Evolutionary conservation across 1,139 yeast species (phyloP), one percentile per base, ranked within the genome.

Genomic region (Arxiozyma heterogenica): DNA sequence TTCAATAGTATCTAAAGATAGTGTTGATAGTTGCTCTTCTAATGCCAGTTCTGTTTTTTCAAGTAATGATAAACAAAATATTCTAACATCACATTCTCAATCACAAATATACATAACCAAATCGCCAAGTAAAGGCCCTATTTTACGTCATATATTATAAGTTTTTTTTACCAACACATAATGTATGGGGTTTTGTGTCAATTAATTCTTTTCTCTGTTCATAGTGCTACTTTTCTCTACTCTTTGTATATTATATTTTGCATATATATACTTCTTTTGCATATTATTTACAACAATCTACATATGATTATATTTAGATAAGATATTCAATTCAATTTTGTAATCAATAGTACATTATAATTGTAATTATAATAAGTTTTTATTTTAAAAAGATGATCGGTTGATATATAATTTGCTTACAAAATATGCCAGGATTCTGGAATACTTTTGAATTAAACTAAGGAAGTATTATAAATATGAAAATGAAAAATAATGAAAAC

Each of bases 391-490:
- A 20, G 17, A 46, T 34, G 43, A 46, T 46, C 39, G 30, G 38
- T 21, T 38, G 27, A 6, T 51, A 51, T 34, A 51, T 23, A 34
- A 22, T 23, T 20, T 47, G 27, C 47, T 30, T 51, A 47, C 39
- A 50, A 50, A 50, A 22, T 22, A 39, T 34, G 45, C 47, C 43
- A 21, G 34, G 22, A n/a, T 34, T 41, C 34, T 23, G 42, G 45
- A 18, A 25, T 15, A 30, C 20, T 48, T 41, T 39, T 47, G 23
- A 20, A 12, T 44, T 44, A 12, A 20, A 47, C 4, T 18, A 30
- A 39, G 39, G 20, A 48, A 45, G 22, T 1, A 22, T 41, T 41
- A 18, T 17, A 41, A 23, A 41, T 18, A 21, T 18, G 21, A 43
- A 43, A 21, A 27, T 44, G 47, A 44, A 44, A 18, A 27, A 8